A percentile compares a stretch with the other conserved stretches of the same genome.
These are phyloP conservation scores for Chaetomium strumarium DNA, from an alignment of 2,329 filamentous ascomycete species.

Conservation along the genomic window DNA sequence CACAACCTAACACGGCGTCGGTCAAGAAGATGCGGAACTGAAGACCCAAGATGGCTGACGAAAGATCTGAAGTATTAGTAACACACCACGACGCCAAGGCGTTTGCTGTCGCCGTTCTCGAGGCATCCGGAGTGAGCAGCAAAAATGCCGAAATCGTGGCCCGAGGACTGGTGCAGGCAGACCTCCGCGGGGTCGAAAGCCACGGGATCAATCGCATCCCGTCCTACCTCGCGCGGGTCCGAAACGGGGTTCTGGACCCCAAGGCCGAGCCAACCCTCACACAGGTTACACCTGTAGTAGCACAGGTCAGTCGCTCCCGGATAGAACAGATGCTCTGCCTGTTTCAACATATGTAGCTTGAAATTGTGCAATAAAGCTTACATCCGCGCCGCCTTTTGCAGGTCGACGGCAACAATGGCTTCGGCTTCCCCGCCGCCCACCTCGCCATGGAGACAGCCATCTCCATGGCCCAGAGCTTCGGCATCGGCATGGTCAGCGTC, in stretches of 20 bases:
- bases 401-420: conserved; percentile 62
- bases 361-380: too few relatives aligned
- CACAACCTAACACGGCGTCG: not conserved
- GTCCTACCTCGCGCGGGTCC: conserved; percentile 68
- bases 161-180: conserved; percentile 64
- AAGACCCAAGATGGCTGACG: conserved; percentile 2
- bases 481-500: conserved; percentile 70
- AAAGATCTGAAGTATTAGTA: conserved; percentile 5
- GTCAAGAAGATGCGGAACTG: not conserved
- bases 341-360: too few relatives aligned
- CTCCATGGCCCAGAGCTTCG: conserved; percentile 55
- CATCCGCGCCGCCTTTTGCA: conserved; percentile 33
- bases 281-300: conserved; percentile 64
- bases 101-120: conserved; percentile 51
- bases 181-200: conserved; percentile 73
- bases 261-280: conserved; percentile 51
- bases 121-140: conserved; percentile 53
- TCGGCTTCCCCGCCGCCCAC: conserved; percentile 67
- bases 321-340: too few relatives aligned
- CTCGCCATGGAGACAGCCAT: conserved; percentile 62
- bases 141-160: conserved; percentile 58
- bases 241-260: conserved; percentile 61
- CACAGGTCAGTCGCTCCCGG: conserved; percentile 41
- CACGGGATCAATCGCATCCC: conserved; percentile 75
- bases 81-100: conserved; percentile 24